Conservation (phyloP, 1,284 basidiomycete species). For the Naganishia sp. region DNA sequence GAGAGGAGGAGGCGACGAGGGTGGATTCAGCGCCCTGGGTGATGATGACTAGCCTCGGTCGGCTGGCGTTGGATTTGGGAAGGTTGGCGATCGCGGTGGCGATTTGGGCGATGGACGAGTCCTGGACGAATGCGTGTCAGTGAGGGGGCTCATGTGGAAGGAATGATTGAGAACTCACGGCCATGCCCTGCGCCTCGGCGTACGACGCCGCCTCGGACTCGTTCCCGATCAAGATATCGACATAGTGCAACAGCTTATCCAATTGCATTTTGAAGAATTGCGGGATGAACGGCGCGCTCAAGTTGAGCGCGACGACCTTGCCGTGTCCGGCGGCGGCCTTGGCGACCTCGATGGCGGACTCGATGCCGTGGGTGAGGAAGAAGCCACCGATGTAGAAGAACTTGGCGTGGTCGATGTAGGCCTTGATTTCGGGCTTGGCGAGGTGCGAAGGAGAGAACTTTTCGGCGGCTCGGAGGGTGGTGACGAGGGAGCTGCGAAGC, state of each 20-base stretch:
- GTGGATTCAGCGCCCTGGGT: constrained; percentile 87
- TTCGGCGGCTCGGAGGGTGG: constrained; percentile 86
- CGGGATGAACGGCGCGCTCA: constrained; percentile 96
- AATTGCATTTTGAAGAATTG: constrained; percentile 89
- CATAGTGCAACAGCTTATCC: constrained; percentile 74
- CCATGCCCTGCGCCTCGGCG: constrained; percentile 65
- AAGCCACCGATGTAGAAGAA: constrained; percentile 95
- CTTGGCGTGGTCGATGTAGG: constrained; percentile 76
- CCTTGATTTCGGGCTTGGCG: constrained; percentile 71
- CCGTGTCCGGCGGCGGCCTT: constrained; percentile 74
- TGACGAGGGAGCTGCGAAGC: constrained; percentile 74
- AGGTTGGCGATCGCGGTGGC: constrained; percentile 71
- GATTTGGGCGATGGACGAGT: constrained; percentile 66
- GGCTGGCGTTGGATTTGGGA: constrained; percentile 66
- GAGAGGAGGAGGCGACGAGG: constrained; percentile 68
- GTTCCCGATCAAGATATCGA: constrained; percentile 88
- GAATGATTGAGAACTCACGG: constrained; percentile 45
- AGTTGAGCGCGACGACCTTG: constrained; percentile 89
- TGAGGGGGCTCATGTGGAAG: neutral
- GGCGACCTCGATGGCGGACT: constrained; percentile 72
- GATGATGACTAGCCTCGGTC: constrained; percentile 82
- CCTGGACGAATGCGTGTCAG: constrained; percentile 31
- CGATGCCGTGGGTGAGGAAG: constrained; percentile 92
- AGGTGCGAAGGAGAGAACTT: constrained; percentile 82
- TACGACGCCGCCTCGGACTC: constrained; percentile 91